Conservation (phyloP, 106 monocot species). For the Apostasia ramifera region DNA sequence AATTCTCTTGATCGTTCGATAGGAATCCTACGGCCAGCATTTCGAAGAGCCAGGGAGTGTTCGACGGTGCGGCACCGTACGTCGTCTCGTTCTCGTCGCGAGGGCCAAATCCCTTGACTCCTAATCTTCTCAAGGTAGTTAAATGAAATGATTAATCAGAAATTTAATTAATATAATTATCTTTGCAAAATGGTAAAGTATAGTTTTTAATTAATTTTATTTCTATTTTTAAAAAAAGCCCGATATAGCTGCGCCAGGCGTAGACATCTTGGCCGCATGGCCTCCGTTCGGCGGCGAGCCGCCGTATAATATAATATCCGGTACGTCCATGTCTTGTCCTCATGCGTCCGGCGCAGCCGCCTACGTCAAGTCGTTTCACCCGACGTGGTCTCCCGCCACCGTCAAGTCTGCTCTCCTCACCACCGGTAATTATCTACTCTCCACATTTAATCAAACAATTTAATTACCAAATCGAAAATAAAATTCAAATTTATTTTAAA, state of each 20-base stretch:
- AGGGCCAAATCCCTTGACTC: constrained; percentile 9
- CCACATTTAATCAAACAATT: too few relatives aligned
- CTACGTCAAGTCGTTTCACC: constrained; percentile 23
- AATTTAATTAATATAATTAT: not conserved
- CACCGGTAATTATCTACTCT: constrained; percentile 4
- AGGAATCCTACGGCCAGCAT: constrained; percentile 24
- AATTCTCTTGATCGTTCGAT: not conserved
- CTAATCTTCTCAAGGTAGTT: constrained; percentile 20
- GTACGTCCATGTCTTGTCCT: constrained; percentile 27
- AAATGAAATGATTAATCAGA: not conserved
- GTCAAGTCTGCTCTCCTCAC: constrained; percentile 27
- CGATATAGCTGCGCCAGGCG: constrained; percentile 15
- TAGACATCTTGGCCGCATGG: constrained; percentile 18
- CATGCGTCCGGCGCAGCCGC: constrained; percentile 16
- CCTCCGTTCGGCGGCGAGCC: not conserved
- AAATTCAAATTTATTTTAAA: too few relatives aligned
- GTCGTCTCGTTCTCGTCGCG: constrained; percentile 23
- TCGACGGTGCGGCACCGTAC: constrained; percentile 15
- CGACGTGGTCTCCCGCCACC: constrained; percentile 11
- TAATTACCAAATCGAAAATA: too few relatives aligned
- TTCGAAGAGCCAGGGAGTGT: constrained; percentile 10
- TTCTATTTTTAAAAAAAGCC: constrained; percentile 2
- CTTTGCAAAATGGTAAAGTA: not conserved
- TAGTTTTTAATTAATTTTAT: not conserved
- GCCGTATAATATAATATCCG: constrained; percentile 15